Evolutionary conservation across 1,284 basidiomycete species (phyloP).

Genomic region (Gymnopus androsaceus): DNA sequence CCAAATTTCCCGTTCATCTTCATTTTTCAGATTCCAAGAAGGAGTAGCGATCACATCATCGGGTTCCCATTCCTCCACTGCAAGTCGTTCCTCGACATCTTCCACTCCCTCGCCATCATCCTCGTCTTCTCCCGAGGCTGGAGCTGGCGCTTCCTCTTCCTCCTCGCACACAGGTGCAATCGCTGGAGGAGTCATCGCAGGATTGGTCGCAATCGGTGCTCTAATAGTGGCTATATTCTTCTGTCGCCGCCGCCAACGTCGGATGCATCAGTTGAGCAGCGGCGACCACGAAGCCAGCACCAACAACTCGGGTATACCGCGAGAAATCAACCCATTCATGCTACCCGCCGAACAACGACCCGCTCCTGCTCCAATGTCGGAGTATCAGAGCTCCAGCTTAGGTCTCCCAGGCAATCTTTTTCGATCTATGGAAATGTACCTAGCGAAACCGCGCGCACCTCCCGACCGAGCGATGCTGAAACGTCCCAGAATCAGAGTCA

Average conservation of each 20-base stretch:
- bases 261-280: neutral
- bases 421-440: neutral
- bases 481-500: neutral
- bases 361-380: too few relatives aligned
- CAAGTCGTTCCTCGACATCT: neutral
- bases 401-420: neutral
- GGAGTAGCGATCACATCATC: neutral
- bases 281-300: neutral
- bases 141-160: neutral
- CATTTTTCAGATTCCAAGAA: neutral
- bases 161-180: constrained; percentile 20
- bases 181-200: constrained; percentile 26
- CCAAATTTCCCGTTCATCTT: neutral
- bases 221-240: neutral
- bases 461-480: neutral
- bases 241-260: neutral
- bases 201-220: constrained; percentile 14
- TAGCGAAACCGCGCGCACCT: neutral
- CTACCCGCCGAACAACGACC: too few relatives aligned
- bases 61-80: too few relatives aligned
- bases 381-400: neutral
- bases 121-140: constrained; percentile 21
- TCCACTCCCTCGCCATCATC: constrained; percentile 16
- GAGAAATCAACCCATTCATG: too few relatives aligned
- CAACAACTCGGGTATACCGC: neutral